Conservation (phyloP, 2,329 filamentous ascomycete genomes). For the Xylaria sp. region DNA sequence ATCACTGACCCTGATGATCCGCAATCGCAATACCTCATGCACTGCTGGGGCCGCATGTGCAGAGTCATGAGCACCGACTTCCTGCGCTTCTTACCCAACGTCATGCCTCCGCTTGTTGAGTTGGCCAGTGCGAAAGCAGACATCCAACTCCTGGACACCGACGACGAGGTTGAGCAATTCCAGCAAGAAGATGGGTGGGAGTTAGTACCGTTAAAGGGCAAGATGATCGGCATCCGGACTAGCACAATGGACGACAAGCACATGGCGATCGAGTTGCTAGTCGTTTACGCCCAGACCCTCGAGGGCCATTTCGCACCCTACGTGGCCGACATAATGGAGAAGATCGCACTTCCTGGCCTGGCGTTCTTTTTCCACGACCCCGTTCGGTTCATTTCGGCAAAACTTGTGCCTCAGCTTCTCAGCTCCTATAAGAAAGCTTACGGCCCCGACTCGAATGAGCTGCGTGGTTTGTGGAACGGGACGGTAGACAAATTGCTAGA, state of each 20-base stretch:
- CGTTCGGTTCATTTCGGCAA: slow-evolving; percentile 91
- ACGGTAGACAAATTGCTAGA: slow-evolving; percentile 92
- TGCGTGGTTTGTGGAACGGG: slow-evolving; percentile 79
- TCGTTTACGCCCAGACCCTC: slow-evolving; percentile 96
- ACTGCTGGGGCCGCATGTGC: slow-evolving; percentile 99
- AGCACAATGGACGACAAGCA: slow-evolving; percentile 98
- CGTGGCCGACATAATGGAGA: slow-evolving; percentile 91
- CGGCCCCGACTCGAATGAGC: slow-evolving; percentile 76
- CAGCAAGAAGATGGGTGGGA: slow-evolving; percentile 98
- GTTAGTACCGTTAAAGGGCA: slow-evolving; percentile 92
- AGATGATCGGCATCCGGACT: slow-evolving; percentile 97
- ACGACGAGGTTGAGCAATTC: slow-evolving; percentile 89
- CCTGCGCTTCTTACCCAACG: slow-evolving; percentile 85
- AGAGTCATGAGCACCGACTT: slow-evolving; percentile 90
- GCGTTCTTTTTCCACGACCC: slow-evolving; percentile 99
- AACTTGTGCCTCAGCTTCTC: slow-evolving; percentile 89
- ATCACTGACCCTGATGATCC: slow-evolving; percentile 93
- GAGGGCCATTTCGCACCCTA: slow-evolving; percentile 91
- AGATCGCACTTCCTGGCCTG: slow-evolving; percentile 89
- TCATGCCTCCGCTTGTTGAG: slow-evolving; percentile 92
- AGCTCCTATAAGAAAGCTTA: slow-evolving; percentile 94
- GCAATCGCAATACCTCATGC: slow-evolving; percentile 93
- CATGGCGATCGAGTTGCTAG: slow-evolving; percentile 98
- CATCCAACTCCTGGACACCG: slow-evolving; percentile 92
- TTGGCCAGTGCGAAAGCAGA: slow-evolving; percentile 95